Evolutionary conservation across 371 early-diverging fungal genomes (phyloP).

Genomic region (Batkoa obscura): DNA sequence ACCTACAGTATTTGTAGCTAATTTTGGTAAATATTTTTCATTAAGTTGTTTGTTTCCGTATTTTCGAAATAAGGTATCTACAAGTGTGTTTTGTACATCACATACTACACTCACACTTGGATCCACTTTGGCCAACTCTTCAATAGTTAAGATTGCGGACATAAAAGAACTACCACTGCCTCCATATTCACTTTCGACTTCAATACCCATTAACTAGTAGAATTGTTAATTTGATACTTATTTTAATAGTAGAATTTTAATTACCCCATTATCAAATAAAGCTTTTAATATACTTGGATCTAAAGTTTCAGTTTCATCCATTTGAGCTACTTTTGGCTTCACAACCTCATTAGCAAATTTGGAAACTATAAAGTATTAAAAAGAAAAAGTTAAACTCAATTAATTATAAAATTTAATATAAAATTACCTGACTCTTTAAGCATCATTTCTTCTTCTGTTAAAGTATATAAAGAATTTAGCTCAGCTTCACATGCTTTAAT

Average conservation of each 20-base stretch:
- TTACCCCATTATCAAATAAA: conserved; percentile 74
- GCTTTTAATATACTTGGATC: conserved; percentile 65
- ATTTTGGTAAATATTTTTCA: conserved; percentile 60
- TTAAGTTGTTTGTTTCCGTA: conserved; percentile 58
- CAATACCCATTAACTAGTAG: conserved; percentile 83
- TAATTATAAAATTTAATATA: background rate
- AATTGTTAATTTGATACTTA: background rate
- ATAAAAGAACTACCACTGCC: conserved; percentile 83
- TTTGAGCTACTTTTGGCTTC: conserved; percentile 67
- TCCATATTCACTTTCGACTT: conserved; percentile 59
- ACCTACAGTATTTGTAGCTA: conserved; percentile 74
- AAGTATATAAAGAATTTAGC: conserved; percentile 33
- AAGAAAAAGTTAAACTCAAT: background rate
- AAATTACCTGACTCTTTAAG: conserved; percentile 45
- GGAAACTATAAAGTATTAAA: conserved; percentile 27
- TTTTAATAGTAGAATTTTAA: conserved; percentile 10
- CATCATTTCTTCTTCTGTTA: conserved; percentile 70
- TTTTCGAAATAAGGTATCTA: conserved; percentile 83
- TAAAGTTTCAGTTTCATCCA: conserved; percentile 84
- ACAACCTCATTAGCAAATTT: conserved; percentile 72
- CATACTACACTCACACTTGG: conserved; percentile 80
- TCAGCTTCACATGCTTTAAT: background rate
- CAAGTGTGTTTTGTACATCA: conserved; percentile 96
- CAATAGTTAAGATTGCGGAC: conserved; percentile 79
- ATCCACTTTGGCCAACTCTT: conserved; percentile 92